These are phyloP conservation scores for Vigna trinervia DNA, from an alignment of 306 rosid species.

Conservation along the genomic window DNA sequence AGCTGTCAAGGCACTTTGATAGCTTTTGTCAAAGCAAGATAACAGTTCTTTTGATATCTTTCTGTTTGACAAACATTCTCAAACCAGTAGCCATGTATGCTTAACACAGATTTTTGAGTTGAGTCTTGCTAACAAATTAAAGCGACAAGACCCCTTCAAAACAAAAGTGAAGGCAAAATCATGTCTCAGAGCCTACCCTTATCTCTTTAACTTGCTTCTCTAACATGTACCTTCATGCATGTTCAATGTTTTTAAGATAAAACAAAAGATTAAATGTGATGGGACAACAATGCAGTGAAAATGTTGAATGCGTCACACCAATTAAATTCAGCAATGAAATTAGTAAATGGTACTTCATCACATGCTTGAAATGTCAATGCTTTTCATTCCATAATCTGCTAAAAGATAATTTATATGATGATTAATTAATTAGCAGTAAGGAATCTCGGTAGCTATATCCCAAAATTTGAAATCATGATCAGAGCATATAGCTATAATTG, in stretches of 20 bases:
- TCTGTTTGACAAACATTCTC: slow-evolving; percentile 51
- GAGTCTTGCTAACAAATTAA: slow-evolving; percentile 45
- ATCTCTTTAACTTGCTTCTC: slow-evolving; percentile 2
- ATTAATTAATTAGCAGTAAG: slow-evolving; percentile 26
- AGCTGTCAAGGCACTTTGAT: slow-evolving; percentile 58
- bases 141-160: slow-evolving; percentile 22
- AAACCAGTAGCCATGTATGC: slow-evolving; percentile 44
- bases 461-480: slow-evolving; percentile 36
- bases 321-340: slow-evolving; percentile 34
- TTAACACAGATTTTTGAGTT: slow-evolving; percentile 32
- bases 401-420: slow-evolving; percentile 39
- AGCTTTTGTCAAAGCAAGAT: slow-evolving; percentile 53
- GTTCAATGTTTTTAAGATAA: not conserved
- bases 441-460: slow-evolving; percentile 28
- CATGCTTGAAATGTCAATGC: slow-evolving; percentile 9
- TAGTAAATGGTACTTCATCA: slow-evolving; percentile 19
- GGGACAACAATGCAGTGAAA: slow-evolving; percentile 3
- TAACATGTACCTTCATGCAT: slow-evolving; percentile 7
- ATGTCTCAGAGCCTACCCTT: slow-evolving; percentile 32
- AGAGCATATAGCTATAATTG: not conserved
- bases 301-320: slow-evolving; percentile 2
- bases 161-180: slow-evolving; percentile 53
- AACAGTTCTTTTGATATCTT: slow-evolving; percentile 41
- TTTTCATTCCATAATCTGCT: slow-evolving; percentile 40
- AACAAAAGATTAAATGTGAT: slow-evolving; percentile 16